Evolutionary conservation across 805 yeast species (phyloP), one percentile per base, ranked within the genome.

Genomic region (Yarrowia osloensis): DNA sequence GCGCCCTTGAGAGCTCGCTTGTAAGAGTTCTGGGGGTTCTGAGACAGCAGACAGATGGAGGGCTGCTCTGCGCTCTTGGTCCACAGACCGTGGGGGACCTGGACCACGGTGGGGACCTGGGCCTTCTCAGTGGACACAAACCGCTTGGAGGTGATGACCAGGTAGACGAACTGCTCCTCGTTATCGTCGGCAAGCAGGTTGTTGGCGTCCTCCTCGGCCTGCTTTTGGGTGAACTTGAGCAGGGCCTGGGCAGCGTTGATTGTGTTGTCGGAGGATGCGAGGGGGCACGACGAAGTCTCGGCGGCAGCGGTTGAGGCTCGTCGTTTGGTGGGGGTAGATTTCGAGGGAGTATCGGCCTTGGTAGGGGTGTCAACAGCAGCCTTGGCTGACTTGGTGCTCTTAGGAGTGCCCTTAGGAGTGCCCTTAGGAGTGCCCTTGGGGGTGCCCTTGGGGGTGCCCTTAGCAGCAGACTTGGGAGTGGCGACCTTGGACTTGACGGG

Each of bases 141-240:
- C 73, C 87, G 85, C 73, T 87, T 88, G 73, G 88, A 84, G 35
- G 88, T 85, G 46, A 89, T 79, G 68, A 86, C 87, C 67, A 92
- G 78, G 73, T 81, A 87, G 62, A 91, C 75, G 44, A 80, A 78
- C 50, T 77, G 77, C 49, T 71, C 83, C 50, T 81, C 84, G 12
- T 82, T 86, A 26, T 83, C 87, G 50, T 86, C 91, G 70, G 88
- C 87, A 69, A 91, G 81, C 69, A 85, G 79, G 67, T 70, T 66
- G 29, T 79, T 74, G 47, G 74, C 77, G 19, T 75, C 76, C 5
- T 76, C 74, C 21, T 76, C 74, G 29, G 74, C 73, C 55, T 79
- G 74, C 57, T 77, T 75, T 31, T 80, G 75, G 63, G 84, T 75
- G 77, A 82, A 91, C 74, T 88, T 88, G 67, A 80, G 78, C 74